These are phyloP conservation scores for Coniosporium apollinis DNA, from an alignment of 495 filamentous ascomycete genomes.

Conservation along the genomic window DNA sequence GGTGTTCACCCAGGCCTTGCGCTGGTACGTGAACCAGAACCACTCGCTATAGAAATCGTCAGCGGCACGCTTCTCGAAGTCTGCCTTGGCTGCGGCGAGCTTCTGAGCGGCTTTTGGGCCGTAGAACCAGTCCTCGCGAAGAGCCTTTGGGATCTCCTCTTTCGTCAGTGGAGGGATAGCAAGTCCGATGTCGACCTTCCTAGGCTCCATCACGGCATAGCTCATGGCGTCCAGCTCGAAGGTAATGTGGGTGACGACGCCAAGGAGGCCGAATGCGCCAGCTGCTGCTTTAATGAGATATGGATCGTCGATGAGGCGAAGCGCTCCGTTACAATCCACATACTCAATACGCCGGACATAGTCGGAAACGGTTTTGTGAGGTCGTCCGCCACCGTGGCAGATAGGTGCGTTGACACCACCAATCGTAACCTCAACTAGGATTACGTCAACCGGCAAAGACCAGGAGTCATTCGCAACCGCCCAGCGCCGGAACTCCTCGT, in stretches of 20 bases:
- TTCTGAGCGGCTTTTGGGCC: constrained; percentile 20
- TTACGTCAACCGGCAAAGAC: constrained; percentile 31
- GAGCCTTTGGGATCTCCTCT: constrained; percentile 25
- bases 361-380: constrained; percentile 31
- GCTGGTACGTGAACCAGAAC: constrained; percentile 38
- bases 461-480: constrained; percentile 25
- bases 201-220: constrained; percentile 30
- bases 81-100: constrained; percentile 32
- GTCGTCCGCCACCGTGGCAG: constrained; percentile 33
- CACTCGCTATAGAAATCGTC: constrained; percentile 34
- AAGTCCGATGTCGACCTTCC: constrained; percentile 27
- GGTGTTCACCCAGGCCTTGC: constrained; percentile 31
- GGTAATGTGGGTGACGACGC: constrained; percentile 37
- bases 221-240: constrained; percentile 34
- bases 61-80: constrained; percentile 30
- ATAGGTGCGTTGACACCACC: constrained; percentile 35
- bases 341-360: constrained; percentile 33
- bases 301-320: constrained; percentile 27
- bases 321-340: constrained; percentile 31
- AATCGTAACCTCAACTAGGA: constrained; percentile 36
- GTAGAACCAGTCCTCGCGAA: constrained; percentile 16
- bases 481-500: constrained; percentile 35
- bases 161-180: constrained; percentile 30
- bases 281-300: constrained; percentile 28
- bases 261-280: constrained; percentile 35